Evolutionary conservation across 2,329 filamentous ascomycete species (phyloP).

Genomic region (Fusarium veterinarium): DNA sequence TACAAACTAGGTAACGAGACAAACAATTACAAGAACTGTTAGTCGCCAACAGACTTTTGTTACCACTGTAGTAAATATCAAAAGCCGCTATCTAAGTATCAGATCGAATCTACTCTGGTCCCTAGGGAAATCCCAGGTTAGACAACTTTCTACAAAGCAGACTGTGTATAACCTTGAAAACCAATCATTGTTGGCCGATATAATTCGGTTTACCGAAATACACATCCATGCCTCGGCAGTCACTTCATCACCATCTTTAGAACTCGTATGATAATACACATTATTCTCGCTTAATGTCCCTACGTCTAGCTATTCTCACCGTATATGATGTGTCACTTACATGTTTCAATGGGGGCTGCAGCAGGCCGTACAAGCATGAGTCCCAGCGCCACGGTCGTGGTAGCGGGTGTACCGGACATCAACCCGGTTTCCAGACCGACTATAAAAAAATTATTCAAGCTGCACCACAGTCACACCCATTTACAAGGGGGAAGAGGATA

Average conservation of each 20-base stretch:
- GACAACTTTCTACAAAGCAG: neutral
- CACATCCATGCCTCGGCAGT: constrained; percentile 3
- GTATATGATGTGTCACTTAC: constrained; percentile 2
- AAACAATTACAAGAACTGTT: neutral
- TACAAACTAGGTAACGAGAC: neutral
- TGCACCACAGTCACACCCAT: neutral
- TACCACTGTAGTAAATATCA: neutral
- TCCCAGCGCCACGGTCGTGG: constrained; percentile 28
- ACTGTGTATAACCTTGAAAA: neutral
- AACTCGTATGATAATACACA: constrained; percentile 4
- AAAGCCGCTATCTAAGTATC: neutral
- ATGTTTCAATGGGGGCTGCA: neutral
- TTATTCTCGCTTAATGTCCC: neutral
- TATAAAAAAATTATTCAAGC: neutral
- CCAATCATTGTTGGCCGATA: neutral
- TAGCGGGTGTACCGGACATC: constrained; percentile 11
- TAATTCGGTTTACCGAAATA: constrained; percentile 1
- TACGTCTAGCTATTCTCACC: neutral
- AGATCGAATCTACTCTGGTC: neutral
- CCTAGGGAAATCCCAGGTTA: neutral
- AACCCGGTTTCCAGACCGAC: neutral
- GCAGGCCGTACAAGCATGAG: constrained; percentile 1
- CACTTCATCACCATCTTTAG: neutral
- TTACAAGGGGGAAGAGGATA: neutral
- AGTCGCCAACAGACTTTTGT: neutral